A percentile compares a stretch with the other conserved stretches of the same genome.
These are phyloP conservation scores for Ogataea polymorpha DNA, from an alignment of 805 yeast genomes.

Conservation along the genomic window DNA sequence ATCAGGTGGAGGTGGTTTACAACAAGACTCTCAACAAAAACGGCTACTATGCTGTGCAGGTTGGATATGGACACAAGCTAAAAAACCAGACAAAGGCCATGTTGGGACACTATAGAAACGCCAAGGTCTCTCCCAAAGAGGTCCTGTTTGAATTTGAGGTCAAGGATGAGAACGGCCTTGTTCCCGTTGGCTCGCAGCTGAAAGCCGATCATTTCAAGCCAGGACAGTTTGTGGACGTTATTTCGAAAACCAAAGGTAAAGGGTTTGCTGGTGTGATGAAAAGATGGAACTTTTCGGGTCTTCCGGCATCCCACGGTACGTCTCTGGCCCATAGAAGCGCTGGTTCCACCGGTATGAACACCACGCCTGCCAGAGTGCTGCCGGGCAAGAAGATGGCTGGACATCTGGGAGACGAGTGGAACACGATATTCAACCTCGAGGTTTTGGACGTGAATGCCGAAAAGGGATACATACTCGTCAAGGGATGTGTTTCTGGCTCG, in stretches of 20 bases:
- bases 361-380: slow-evolving; percentile 91
- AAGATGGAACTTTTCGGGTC: slow-evolving; percentile 85
- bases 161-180: slow-evolving; percentile 57
- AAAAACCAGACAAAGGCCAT: slow-evolving; percentile 61
- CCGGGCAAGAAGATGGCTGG: slow-evolving; percentile 99
- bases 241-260: slow-evolving; percentile 83
- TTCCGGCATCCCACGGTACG: slow-evolving; percentile 93
- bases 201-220: slow-evolving; percentile 78
- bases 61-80: slow-evolving; percentile 76
- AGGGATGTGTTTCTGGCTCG: slow-evolving; percentile 92
- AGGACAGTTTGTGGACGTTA: slow-evolving; percentile 83
- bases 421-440: slow-evolving; percentile 72
- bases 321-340: slow-evolving; percentile 91
- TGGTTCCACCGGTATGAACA: slow-evolving; percentile 96
- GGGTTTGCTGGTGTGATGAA: slow-evolving; percentile 99
- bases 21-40: slow-evolving; percentile 67
- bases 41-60: slow-evolving; percentile 82
- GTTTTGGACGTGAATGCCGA: slow-evolving; percentile 79
- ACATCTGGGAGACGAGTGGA: slow-evolving; percentile 78
- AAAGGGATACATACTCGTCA: slow-evolving; percentile 75
- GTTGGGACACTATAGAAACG: slow-evolving; percentile 75
- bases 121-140: slow-evolving; percentile 80
- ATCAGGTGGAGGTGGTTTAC: slow-evolving; percentile 80
- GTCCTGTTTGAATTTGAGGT: slow-evolving; percentile 77
- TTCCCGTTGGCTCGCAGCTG: slow-evolving; percentile 75